These are phyloP conservation scores for Nymphaea colorata DNA, from an alignment of 164 flowering plant genomes.

Conservation along the genomic window DNA sequence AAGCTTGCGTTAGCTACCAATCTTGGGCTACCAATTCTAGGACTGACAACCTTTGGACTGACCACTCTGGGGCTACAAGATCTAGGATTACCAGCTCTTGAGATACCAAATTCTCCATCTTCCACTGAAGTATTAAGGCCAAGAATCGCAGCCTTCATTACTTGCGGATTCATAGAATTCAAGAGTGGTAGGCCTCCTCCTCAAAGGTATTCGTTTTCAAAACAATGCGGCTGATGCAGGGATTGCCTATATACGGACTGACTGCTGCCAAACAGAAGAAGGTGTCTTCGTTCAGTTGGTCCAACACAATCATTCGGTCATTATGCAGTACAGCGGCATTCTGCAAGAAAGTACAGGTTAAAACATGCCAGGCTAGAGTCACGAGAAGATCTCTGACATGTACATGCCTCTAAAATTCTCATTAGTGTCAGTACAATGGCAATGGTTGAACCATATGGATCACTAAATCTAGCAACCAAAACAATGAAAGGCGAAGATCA, in stretches of 20 bases:
- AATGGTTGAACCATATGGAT: neutral
- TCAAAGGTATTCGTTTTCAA: neutral
- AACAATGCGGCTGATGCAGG: neutral
- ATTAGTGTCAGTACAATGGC: neutral
- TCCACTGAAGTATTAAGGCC: neutral
- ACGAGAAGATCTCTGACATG: neutral
- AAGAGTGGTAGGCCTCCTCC: neutral
- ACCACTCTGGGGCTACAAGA: neutral
- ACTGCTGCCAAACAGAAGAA: neutral
- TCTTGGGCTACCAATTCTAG: neutral
- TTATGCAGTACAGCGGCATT: too few species aligned
- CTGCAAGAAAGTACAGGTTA: too few species aligned
- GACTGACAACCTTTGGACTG: neutral
- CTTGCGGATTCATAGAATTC: neutral
- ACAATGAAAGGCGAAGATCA: too few species aligned
- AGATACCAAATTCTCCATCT: neutral
- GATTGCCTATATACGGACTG: neutral
- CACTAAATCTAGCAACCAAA: neutral
- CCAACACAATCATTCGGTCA: neutral
- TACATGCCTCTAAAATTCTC: neutral
- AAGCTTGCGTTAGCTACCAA: neutral
- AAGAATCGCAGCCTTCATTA: too few species aligned
- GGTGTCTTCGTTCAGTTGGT: neutral
- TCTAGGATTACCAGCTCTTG: neutral
- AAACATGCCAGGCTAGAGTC: neutral